Percentiles rank a stretch among this genome's conserved stretches.
Evolutionary conservation across 139 green algal species (phyloP).

Genomic region (Penium margaritaceum): DNA sequence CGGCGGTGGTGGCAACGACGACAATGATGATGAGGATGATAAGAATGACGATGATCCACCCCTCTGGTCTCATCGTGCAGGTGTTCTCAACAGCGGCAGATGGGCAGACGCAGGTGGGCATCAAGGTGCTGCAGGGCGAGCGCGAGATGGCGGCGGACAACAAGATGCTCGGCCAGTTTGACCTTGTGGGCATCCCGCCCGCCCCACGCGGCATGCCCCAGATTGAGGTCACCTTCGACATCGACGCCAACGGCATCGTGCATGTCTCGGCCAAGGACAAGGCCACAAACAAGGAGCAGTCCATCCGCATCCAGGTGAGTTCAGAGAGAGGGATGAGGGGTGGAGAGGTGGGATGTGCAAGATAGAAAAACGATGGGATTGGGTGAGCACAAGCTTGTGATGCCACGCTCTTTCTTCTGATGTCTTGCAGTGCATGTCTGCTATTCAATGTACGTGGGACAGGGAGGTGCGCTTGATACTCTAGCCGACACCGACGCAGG

Average conservation of each 20-base stretch:
- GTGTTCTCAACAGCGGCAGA: conserved; percentile 93
- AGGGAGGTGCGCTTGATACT: too few species aligned
- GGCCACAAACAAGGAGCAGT: conserved; percentile 88
- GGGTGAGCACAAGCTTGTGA: too few species aligned
- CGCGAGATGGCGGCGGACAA: too few species aligned
- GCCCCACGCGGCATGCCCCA: conserved; percentile 88
- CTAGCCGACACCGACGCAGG: too few species aligned
- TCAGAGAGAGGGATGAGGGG: conserved; percentile 48
- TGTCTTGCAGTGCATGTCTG: background rate
- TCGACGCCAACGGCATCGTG: conserved; percentile 74
- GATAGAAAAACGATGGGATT: too few species aligned
- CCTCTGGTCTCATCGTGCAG: too few species aligned
- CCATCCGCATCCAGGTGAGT: conserved; percentile 43
- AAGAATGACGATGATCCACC: background rate
- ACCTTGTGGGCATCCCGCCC: too few species aligned
- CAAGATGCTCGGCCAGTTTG: too few species aligned
- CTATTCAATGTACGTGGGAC: background rate
- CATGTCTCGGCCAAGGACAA: conserved; percentile 90
- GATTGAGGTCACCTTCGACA: conserved; percentile 95
- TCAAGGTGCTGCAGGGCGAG: too few species aligned
- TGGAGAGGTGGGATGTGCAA: background rate
- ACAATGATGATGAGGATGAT: too few species aligned
- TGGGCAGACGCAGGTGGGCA: conserved; percentile 91
- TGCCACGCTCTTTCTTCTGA: background rate
- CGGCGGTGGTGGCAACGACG: too few species aligned